A percentile compares a stretch with the other conserved stretches of the same genome.
phyloP scores from a whole-genome alignment of 352 stramenopile species.

The Phytophthora podocarpi region DNA sequence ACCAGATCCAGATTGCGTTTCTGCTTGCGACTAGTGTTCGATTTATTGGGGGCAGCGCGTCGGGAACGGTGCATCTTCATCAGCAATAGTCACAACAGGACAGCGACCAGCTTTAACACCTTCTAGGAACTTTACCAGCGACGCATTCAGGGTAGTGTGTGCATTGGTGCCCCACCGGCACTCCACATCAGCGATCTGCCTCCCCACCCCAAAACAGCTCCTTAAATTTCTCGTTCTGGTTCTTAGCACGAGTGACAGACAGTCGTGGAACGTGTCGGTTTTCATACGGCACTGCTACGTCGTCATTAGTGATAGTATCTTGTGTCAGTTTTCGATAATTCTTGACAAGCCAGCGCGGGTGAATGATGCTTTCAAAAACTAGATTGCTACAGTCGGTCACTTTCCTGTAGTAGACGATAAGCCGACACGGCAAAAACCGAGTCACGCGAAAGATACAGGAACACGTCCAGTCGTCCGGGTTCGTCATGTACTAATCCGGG shows the following conservation, averaged over 20 bases:
- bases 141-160: not conserved
- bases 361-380: conserved; percentile 1
- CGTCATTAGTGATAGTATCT: not conserved
- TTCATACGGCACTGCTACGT: not conserved
- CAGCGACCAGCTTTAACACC: not conserved
- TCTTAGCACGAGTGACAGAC: not conserved
- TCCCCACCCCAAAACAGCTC: not conserved
- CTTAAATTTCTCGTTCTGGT: conserved; percentile 6
- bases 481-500: conserved; percentile 7
- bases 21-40: too few relatives aligned
- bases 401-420: conserved; percentile 14
- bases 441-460: conserved; percentile 8
- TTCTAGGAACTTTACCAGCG: not conserved
- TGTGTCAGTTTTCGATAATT: conserved; percentile 2
- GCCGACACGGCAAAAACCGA: conserved; percentile 1
- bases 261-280: not conserved
- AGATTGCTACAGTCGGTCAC: not conserved
- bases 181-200: conserved; percentile 1
- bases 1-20: too few relatives aligned
- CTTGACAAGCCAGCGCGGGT: conserved; percentile 5
- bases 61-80: too few relatives aligned
- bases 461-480: conserved; percentile 1
- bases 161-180: not conserved
- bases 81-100: not conserved
- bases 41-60: too few relatives aligned